phyloP scores from a whole-genome alignment of 176 grass and related monocot species.

The Raddia guianensis region DNA sequence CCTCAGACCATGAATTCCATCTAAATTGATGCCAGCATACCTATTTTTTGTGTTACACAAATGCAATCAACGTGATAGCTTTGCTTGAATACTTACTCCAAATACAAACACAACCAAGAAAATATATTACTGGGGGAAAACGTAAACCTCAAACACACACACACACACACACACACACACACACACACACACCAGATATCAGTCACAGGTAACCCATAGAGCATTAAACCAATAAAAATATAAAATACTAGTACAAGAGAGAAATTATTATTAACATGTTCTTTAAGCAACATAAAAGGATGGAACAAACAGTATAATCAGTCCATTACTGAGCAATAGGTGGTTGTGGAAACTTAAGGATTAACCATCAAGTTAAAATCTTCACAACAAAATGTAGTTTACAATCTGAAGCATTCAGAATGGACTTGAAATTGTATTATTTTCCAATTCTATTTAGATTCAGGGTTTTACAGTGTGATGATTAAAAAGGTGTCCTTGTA shows the following conservation, averaged over 20 bases:
- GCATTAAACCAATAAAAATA: not conserved
- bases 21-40: slow-evolving; percentile 37
- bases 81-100: not conserved
- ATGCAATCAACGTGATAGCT: slow-evolving; percentile 20
- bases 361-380: not conserved
- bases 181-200: not conserved
- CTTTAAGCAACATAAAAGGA: not conserved
- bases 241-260: slow-evolving; percentile 15
- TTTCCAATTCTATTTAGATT: not conserved
- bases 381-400: slow-evolving; percentile 17
- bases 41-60: slow-evolving; percentile 47
- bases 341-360: not conserved
- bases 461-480: not conserved
- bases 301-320: not conserved
- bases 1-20: slow-evolving; percentile 45
- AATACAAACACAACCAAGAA: slow-evolving; percentile 18
- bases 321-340: not conserved
- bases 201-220: not conserved
- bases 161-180: no score
- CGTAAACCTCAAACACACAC: not conserved
- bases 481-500: not conserved
- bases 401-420: not conserved
- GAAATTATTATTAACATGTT: slow-evolving; percentile 13
- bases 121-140: slow-evolving; percentile 7
- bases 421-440: not conserved